Base-by-base conservation (phyloP, 371 early-diverging fungal genomes). In the Mortierella sp. region DNA sequence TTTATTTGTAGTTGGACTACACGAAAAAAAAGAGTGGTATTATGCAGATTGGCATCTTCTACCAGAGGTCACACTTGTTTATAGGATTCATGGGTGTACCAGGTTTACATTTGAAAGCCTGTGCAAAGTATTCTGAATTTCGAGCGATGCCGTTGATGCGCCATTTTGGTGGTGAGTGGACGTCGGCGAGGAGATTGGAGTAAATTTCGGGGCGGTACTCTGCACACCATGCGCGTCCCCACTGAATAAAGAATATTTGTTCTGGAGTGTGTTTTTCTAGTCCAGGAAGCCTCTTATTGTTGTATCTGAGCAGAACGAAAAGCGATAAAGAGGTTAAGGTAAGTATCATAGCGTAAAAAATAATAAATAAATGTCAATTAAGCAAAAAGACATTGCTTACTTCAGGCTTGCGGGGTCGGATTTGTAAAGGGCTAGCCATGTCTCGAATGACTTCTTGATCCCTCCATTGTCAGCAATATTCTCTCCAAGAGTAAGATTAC, bases 401-500 rank as follows among this genome's bases (percentile, higher is more conserved):
- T 53, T 60, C 51, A 35, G 34, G 29, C 69, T 67, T 40, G 70
- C 63, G 26, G 47, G 63, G 59, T 83, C 87, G n/a, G 82, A 76
- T 19, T 82, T 77, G 67, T 80, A 83, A 29, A 84, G 81, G 45
- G 66, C 53, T 29, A 81, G 75, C 85, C 87, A 87, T 29, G 88
- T 76, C 31, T 68, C 53, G 26, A 76, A 86, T 0, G 88, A 78
- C 40, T 72, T 73, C n/a, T 61, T 66, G 34, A 90, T 22, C 22
- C 93, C 95, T 15, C 93, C 94, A 64, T 92, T 92, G 72, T 95
- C 95, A 5, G 95, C 93, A 42, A 95, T 68, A 72, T 93, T 94
- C 70, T 93, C 93, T 23, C 87, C 87, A 13, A 93, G 76, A 0
- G 93, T 93, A 35, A 89, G 49, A 64, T 86, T 70, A 42, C 92